phyloP scores from a whole-genome alignment of 2,329 filamentous ascomycete species.

The Ophiostoma ips region DNA sequence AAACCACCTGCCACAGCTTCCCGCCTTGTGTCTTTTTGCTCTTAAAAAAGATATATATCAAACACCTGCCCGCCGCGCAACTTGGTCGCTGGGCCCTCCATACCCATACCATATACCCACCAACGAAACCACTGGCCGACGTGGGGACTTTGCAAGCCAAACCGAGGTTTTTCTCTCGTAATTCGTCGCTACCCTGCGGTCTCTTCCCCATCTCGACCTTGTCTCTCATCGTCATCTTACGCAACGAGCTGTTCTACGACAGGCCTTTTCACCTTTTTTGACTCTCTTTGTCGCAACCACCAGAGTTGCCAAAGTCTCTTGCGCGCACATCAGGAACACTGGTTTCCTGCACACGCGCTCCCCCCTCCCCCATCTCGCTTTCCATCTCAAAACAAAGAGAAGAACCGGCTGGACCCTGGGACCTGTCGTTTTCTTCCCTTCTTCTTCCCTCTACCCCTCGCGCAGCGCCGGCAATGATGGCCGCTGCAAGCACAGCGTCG shows the following conservation, averaged over 20 bases:
- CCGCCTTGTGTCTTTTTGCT: neutral
- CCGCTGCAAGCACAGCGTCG: constrained; percentile 12
- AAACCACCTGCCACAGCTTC: neutral
- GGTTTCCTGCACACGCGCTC: constrained; percentile 5
- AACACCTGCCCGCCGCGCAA: neutral
- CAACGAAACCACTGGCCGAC: constrained; percentile 6
- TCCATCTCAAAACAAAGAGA: too few species aligned
- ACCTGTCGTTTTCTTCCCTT: neutral
- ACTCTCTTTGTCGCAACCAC: neutral
- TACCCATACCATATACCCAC: neutral
- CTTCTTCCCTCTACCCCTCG: neutral
- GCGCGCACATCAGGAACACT: neutral
- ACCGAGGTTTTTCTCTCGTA: constrained; percentile 14
- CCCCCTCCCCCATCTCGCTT: neutral
- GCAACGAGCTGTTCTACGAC: neutral
- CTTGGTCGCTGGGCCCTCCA: constrained; percentile 1
- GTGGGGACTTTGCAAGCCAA: constrained; percentile 11
- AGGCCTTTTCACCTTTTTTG: neutral
- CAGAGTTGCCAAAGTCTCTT: neutral
- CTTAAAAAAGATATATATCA: too few species aligned
- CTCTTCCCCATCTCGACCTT: neutral
- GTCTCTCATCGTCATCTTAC: constrained; percentile 4
- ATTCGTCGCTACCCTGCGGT: constrained; percentile 11
- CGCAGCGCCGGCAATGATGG: constrained; percentile 8
- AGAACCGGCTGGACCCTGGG: neutral